These are phyloP conservation scores for Halophytophthora batemanensis DNA, from an alignment of 352 stramenopile species.

Conservation along the genomic window DNA sequence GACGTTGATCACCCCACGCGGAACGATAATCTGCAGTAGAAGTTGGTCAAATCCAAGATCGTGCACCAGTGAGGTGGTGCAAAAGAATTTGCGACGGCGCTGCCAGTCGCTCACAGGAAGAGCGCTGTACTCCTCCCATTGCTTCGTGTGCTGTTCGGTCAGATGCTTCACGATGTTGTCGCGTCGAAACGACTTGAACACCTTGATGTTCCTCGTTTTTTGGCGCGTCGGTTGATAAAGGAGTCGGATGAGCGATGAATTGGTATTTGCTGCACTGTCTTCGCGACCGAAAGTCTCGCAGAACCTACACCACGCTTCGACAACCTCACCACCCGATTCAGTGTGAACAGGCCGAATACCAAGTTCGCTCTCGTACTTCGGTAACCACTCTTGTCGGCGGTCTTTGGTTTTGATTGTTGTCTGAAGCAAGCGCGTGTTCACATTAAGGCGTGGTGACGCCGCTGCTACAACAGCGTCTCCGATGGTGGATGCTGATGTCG, in stretches of 20 bases:
- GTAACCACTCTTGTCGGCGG: neutral
- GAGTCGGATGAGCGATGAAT: neutral
- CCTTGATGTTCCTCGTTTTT: neutral
- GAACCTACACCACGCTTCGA: slow-evolving; percentile 1
- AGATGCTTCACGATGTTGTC: slow-evolving; percentile 1
- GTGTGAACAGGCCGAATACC: neutral
- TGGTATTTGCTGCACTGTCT: neutral
- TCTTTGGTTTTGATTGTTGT: too few relatives aligned
- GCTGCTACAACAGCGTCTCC: too few relatives aligned
- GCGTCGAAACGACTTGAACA: neutral
- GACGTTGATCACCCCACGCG: neutral
- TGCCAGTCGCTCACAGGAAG: too few relatives aligned
- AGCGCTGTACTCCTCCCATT: neutral
- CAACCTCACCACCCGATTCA: neutral
- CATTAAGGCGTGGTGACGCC: too few relatives aligned
- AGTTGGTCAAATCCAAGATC: neutral
- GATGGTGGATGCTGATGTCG: too few relatives aligned
- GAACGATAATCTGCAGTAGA: neutral
- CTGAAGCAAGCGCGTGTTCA: too few relatives aligned
- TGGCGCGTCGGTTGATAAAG: neutral
- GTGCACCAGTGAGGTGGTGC: neutral
- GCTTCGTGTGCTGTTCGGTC: neutral
- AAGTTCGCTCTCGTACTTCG: neutral
- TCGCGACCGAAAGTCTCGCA: slow-evolving; percentile 2
- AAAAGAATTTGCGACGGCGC: too few relatives aligned